Conservation (phyloP, 75 land plant species). For the Selaginella moellendorffii region DNA sequence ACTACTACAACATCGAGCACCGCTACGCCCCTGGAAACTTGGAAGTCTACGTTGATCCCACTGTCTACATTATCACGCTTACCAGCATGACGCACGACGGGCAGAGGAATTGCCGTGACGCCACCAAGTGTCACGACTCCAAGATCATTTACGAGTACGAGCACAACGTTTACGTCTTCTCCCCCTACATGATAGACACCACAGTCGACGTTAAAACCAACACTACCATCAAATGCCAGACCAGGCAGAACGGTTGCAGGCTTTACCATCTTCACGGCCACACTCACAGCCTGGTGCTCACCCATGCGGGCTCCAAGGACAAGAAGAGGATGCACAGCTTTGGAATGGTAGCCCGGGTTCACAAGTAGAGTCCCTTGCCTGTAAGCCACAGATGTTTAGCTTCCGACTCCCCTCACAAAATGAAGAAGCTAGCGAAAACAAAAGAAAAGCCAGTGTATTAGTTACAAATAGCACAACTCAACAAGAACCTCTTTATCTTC, state of each 20-base stretch:
- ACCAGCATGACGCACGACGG: conserved; percentile 4
- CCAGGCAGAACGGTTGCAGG: background rate
- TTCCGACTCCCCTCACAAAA: background rate
- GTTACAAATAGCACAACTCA: no score
- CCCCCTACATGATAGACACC: conserved; percentile 7
- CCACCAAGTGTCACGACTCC: background rate
- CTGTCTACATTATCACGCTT: background rate
- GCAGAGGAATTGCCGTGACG: background rate
- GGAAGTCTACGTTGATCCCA: conserved; percentile 10
- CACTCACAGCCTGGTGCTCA: background rate
- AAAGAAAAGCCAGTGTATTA: no score
- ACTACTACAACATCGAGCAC: conserved; percentile 1
- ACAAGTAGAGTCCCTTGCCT: background rate
- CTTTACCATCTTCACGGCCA: conserved; percentile 5
- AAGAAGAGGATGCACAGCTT: background rate
- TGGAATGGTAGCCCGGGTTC: background rate
- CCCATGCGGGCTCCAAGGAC: background rate
- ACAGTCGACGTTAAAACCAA: background rate
- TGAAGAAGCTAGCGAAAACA: background rate
- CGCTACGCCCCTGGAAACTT: background rate
- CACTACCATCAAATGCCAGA: background rate
- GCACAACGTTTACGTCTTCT: conserved; percentile 4
- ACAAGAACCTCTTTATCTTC: no score
- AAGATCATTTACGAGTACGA: conserved; percentile 6
- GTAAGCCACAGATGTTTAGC: background rate